Evolutionary conservation across 371 early-diverging fungal genomes (phyloP), one percentile per base, ranked within the genome.

Genomic region (Mortierella sp.): DNA sequence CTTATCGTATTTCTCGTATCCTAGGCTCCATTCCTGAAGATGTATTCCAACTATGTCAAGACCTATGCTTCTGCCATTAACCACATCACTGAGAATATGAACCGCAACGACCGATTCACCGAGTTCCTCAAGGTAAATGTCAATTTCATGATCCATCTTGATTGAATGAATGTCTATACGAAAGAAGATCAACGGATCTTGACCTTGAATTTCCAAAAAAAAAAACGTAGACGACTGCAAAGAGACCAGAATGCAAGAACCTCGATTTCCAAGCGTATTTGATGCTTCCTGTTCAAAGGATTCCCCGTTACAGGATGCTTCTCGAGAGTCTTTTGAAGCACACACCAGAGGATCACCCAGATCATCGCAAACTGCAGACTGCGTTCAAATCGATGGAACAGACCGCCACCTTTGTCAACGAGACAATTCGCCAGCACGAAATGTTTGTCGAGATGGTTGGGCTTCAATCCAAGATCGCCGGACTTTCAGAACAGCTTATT

Each of bases 221-320:
- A n/a, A n/a, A n/a, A n/a, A n/a, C 6, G 50, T 67, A 82, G 81
- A 48, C 62, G 9, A 66, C 81, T 23, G 79, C 72, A 10, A 64
- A 78, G 18, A 71, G 61, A 23, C 73, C 81, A 46, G 84, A 88
- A 45, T 86, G 89, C 71, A 81, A 79, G 48, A 82, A 79, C n/a
- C 72, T 94, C 61, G 83, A 82, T 58, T 86, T 95, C 48, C 90
- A 91, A 57, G 83, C 93, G 28, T 93, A 89, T 76, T 72, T 95
- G 66, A 88, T 94, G 52, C 76, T 94, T 31, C 95, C 95, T 6
- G 89, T 95, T 45, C 95, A 95, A 72, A 81, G 95, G 12, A 87
- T 95, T 46, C 94, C 93, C 34, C 88, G 95, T 16, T 95, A 94
- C 83, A 83, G 81, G 64, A 78, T 95, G 57, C 79, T 95, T 14